Evolutionary conservation across 192 early-diverging fungal species (phyloP).

Genomic region (Cladochytrium replicatum): DNA sequence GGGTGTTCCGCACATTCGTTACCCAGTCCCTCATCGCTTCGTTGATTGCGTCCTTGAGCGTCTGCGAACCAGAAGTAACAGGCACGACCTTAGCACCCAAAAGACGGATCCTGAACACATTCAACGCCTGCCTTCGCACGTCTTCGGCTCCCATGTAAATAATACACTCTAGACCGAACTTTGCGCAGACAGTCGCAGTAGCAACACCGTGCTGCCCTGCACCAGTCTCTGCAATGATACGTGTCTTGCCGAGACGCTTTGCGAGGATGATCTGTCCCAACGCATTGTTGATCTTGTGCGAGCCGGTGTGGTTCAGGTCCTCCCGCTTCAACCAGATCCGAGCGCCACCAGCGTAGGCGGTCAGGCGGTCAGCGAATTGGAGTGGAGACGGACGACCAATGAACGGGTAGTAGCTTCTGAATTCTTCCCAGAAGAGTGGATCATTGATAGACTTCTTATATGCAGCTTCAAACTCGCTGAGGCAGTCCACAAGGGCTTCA

Average conservation of each 20-base stretch:
- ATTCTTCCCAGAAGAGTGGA: slow-evolving; percentile 89
- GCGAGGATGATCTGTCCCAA: slow-evolving; percentile 91
- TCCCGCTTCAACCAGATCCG: slow-evolving; percentile 97
- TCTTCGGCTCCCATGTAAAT: slow-evolving; percentile 99
- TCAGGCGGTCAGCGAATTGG: slow-evolving; percentile 79
- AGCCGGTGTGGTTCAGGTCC: slow-evolving; percentile 97
- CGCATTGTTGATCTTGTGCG: slow-evolving; percentile 99
- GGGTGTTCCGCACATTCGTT: slow-evolving; percentile 84
- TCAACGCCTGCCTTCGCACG: slow-evolving; percentile 82
- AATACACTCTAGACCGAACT: slow-evolving; percentile 91
- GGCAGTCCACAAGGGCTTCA: slow-evolving; percentile 91
- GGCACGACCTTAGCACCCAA: slow-evolving; percentile 88
- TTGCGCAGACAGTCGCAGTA: slow-evolving; percentile 95
- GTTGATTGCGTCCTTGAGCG: slow-evolving; percentile 97
- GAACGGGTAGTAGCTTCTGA: slow-evolving; percentile 79
- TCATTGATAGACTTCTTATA: slow-evolving; percentile 73
- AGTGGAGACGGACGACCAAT: slow-evolving; percentile 86
- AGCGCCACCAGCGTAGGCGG: slow-evolving; percentile 62
- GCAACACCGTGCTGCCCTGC: slow-evolving; percentile 98
- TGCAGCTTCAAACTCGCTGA: slow-evolving; percentile 82
- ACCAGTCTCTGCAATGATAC: slow-evolving; percentile 98
- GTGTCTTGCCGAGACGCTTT: slow-evolving; percentile 86
- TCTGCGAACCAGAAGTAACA: slow-evolving; percentile 53
- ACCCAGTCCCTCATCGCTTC: slow-evolving; percentile 99
- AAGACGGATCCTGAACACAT: slow-evolving; percentile 92